Evolutionary conservation across 2,329 filamentous ascomycete genomes (phyloP), one percentile per base, ranked within the genome.

Genomic region (Neonectria faginata): DNA sequence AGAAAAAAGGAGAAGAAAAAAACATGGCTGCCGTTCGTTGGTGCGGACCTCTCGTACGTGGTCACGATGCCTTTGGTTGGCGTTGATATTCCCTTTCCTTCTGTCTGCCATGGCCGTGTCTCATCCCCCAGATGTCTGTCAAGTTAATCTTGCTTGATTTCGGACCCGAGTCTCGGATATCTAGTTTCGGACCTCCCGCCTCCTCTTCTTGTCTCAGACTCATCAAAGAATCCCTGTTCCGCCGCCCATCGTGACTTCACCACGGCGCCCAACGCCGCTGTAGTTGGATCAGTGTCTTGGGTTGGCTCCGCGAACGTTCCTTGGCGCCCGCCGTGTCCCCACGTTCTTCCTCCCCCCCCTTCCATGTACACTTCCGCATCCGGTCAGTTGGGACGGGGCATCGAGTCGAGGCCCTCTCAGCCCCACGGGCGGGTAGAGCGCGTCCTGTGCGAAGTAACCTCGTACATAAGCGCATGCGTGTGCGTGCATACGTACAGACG

Each of bases 11-110:
- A 36, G 14, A 39, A 36, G 3, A 25, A 25, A 18, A 36, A 36
- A 47, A 56, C 62, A 62, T 62, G 58, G 62, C 62, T 50, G 50
- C 33, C 60, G 56, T 54, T 63, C 57, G 51, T 64, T 64, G 57
- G 53, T 53, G 33, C 58, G 39, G 33, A 50, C 41, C 52, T 36
- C 51, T 33, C 16, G 51, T 31, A 20, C 25, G 25, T 31, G 16
- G 50, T 29, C 42, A 20, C 36, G 29, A 47, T 42, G 53, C 44
- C 57, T 58, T 47, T 47, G 36, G 41, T 27, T 56, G 57, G 42
- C 41, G 42, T 53, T 58, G 45, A 39, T 56, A 29, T 67, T 59
- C 14, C 54, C 59, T 64, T 39, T 25, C 25, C 25, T 25, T 25
- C 25, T 25, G 25, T 25, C 25, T 57, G 42, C 29, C 58, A 44